Evolutionary conservation across 371 early-diverging fungal genomes (phyloP).

Genomic region (Mucor circinelloides): DNA sequence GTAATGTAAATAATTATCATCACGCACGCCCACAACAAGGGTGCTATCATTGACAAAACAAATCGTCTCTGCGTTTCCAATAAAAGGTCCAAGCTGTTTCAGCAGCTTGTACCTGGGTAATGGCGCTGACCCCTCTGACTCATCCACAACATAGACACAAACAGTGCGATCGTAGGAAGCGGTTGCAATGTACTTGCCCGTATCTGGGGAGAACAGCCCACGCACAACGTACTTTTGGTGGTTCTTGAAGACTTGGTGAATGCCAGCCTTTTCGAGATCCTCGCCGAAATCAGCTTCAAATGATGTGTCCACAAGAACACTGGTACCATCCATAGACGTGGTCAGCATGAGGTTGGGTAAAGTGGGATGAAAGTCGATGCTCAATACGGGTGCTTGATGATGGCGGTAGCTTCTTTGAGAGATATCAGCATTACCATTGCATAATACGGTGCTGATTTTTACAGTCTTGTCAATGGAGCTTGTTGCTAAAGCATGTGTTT

Average conservation of each 20-base stretch:
- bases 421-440: constrained; percentile 22
- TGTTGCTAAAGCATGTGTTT: constrained; percentile 50
- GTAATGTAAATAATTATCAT: constrained; percentile 77
- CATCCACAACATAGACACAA: constrained; percentile 52
- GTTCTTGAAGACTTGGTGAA: constrained; percentile 60
- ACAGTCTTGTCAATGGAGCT: constrained; percentile 70
- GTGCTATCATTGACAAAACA: constrained; percentile 48
- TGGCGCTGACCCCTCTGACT: background rate
- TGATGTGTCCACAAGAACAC: constrained; percentile 59
- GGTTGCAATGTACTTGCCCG: constrained; percentile 63
- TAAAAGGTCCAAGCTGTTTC: constrained; percentile 47
- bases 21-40: constrained; percentile 65
- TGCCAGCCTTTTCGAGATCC: constrained; percentile 17
- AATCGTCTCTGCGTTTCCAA: constrained; percentile 64
- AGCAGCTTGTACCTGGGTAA: constrained; percentile 26
- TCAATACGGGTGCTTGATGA: constrained; percentile 65
- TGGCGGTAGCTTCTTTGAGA: constrained; percentile 48
- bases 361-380: constrained; percentile 68
- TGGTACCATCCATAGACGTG: constrained; percentile 74
- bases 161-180: constrained; percentile 76
- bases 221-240: constrained; percentile 75
- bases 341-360: constrained; percentile 59
- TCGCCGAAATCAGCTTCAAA: constrained; percentile 34
- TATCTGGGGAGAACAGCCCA: constrained; percentile 57
- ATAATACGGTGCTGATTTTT: constrained; percentile 50